Base-by-base conservation (phyloP, 495 filamentous ascomycete genomes). In the Aspergillus heteromorphus region DNA sequence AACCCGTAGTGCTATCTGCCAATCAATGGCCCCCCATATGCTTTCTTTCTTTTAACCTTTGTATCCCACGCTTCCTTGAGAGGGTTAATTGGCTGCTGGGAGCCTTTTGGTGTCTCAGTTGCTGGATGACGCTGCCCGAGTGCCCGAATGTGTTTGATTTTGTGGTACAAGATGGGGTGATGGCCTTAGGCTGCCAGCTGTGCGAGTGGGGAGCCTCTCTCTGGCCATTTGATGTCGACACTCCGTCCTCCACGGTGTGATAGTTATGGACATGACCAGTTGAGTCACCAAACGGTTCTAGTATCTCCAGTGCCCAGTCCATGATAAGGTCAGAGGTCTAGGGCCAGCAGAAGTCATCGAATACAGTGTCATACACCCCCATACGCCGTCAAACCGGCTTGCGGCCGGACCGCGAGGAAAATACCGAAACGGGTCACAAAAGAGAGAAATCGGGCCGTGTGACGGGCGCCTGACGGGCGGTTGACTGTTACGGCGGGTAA, bases 401-500 rank as follows among this genome's bases (percentile, higher is more conserved):
- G 34, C n/a, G n/a, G n/a, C n/a, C n/a, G n/a, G n/a, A n/a, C n/a
- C n/a, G 34, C 34, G 11, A 13, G 13, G 34, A 45, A 45, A 45
- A 45, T 45, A 40, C 48, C 48, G 14, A 25, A 42, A 51, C 21
- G 36, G 49, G 49, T 2, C 21, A 42, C n/a, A 30, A 38, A 60
- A 45, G 34, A 40, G 30, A 51, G 38, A 45, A 55, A 58, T 65
- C 23, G 23, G 23, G 23, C 23, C 23, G 23, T 27, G 23, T 27
- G 23, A 27, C 23, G 23, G 23, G 23, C 23, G 23, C 7, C 23
- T 27, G 23, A 27, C 23, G 23, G 23, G 23, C 23, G 23, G 3
- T n/a, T n/a, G n/a, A n/a, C 23, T 27, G 21, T 13, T n/a, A 25
- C 19, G 19, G 59, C 56, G 51, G 25, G 40, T 63, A 65, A 54